Evolutionary conservation across 2,329 filamentous ascomycete genomes (phyloP).

Genomic region (Emmonsia crescens): DNA sequence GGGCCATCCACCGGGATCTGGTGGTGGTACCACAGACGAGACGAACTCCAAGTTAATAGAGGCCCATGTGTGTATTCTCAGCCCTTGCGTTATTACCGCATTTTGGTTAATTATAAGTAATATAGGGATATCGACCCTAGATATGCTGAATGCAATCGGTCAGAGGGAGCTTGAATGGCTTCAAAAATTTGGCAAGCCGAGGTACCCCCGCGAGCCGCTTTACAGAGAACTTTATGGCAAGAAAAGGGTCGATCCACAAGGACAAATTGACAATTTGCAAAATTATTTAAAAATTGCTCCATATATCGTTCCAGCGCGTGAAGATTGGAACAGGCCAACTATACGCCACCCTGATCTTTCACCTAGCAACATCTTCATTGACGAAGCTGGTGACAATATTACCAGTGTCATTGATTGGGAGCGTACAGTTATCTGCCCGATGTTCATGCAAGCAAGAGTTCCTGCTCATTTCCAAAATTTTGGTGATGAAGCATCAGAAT

Average conservation of each 20-base stretch:
- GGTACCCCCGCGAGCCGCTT: too few relatives aligned
- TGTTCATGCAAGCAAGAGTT: conserved; percentile 25
- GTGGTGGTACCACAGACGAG: conserved; percentile 1
- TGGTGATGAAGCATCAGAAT: conserved; percentile 7
- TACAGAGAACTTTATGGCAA: too few relatives aligned
- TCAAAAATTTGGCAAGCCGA: neutral
- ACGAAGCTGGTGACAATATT: conserved; percentile 2
- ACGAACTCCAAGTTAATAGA: neutral
- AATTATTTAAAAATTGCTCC: conserved; percentile 6
- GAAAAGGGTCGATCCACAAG: too few relatives aligned
- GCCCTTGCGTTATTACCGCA: neutral
- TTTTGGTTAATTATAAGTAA: neutral
- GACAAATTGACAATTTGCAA: too few relatives aligned
- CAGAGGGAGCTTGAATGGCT: neutral
- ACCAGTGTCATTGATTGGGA: conserved; percentile 10
- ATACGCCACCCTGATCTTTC: conserved; percentile 10
- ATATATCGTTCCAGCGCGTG: neutral
- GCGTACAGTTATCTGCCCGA: conserved; percentile 22
- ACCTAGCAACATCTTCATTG: conserved; percentile 8
- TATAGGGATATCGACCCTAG: neutral
- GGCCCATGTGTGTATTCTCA: conserved; percentile 4
- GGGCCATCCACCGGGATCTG: neutral
- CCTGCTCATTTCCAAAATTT: conserved; percentile 29
- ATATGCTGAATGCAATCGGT: neutral
- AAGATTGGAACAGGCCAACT: conserved; percentile 23